A percentile compares a stretch with the other conserved stretches of the same genome.
Evolutionary conservation across 1,284 basidiomycete genomes (phyloP).

Genomic region (Austroboletus niveus): DNA sequence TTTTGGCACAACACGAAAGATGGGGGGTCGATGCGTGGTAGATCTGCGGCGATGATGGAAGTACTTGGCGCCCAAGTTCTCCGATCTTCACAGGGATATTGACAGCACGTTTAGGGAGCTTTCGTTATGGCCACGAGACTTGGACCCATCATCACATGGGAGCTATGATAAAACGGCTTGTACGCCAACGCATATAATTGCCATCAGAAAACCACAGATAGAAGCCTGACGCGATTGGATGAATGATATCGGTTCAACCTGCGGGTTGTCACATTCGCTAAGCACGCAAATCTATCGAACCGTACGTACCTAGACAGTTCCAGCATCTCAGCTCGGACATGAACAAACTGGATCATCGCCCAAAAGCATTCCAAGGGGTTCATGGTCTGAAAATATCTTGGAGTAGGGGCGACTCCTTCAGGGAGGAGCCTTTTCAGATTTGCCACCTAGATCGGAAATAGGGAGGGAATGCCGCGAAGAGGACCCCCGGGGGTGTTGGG

Average conservation of each 20-base stretch:
- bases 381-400: no score
- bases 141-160: not conserved
- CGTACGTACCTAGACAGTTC: constrained; percentile 8
- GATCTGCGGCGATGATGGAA: not conserved
- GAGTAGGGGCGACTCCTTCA: not conserved
- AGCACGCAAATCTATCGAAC: not conserved
- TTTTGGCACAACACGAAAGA: not conserved
- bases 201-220: constrained; percentile 15
- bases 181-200: not conserved
- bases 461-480: no score
- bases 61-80: not conserved
- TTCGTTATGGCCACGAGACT: not conserved
- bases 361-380: not conserved
- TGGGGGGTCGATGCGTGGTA: no score
- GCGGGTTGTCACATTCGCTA: not conserved
- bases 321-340: constrained; percentile 3
- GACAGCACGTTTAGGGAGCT: not conserved
- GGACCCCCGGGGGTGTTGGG: no score
- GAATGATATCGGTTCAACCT: not conserved
- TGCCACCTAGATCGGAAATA: no score
- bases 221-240: constrained; percentile 6
- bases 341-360: not conserved
- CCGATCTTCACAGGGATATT: constrained; percentile 6
- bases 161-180: not conserved
- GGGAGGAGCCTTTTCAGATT: no score